phyloP scores from a whole-genome alignment of 768 basidiomycete genomes.

The Naematelia encephala region DNA sequence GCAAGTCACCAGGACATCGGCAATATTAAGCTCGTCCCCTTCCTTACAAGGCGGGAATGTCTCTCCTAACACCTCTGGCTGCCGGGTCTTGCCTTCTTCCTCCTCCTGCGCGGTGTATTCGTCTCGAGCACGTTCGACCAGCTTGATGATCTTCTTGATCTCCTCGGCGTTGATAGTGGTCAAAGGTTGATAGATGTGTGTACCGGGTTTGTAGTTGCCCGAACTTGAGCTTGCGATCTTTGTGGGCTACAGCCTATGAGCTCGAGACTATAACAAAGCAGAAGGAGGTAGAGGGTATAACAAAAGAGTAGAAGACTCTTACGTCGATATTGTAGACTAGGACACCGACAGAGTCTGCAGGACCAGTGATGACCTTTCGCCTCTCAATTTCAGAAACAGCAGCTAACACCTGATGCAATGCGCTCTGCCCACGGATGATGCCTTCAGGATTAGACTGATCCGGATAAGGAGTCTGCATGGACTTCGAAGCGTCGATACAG shows the following conservation, averaged over 20 bases:
- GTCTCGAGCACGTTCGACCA: slow-evolving; percentile 67
- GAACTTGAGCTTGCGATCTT: slow-evolving; percentile 15
- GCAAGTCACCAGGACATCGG: slow-evolving; percentile 85
- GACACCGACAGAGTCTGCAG: slow-evolving; percentile 85
- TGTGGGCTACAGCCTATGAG: slow-evolving; percentile 3
- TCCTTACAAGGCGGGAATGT: slow-evolving; percentile 63
- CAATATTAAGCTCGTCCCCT: slow-evolving; percentile 66
- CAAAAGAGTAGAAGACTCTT: slow-evolving; percentile 6
- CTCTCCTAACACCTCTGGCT: slow-evolving; percentile 57
- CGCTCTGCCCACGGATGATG: slow-evolving; percentile 59
- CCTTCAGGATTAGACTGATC: slow-evolving; percentile 58
- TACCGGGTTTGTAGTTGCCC: slow-evolving; percentile 44
- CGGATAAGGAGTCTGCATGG: slow-evolving; percentile 74
- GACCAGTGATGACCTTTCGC: slow-evolving; percentile 81
- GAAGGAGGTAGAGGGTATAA: background rate
- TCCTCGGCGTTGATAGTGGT: slow-evolving; percentile 72
- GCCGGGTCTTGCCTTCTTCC: slow-evolving; percentile 15
- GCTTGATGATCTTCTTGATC: slow-evolving; percentile 71
- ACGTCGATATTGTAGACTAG: slow-evolving; percentile 76
- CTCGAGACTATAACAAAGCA: background rate
- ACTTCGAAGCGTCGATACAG: slow-evolving; percentile 87
- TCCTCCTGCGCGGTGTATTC: slow-evolving; percentile 54
- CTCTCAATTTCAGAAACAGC: slow-evolving; percentile 83
- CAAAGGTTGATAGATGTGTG: slow-evolving; percentile 71
- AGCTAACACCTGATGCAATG: slow-evolving; percentile 73